phyloP scores from a whole-genome alignment of 2,329 filamentous ascomycete species.

The Diaporthe capsici region DNA sequence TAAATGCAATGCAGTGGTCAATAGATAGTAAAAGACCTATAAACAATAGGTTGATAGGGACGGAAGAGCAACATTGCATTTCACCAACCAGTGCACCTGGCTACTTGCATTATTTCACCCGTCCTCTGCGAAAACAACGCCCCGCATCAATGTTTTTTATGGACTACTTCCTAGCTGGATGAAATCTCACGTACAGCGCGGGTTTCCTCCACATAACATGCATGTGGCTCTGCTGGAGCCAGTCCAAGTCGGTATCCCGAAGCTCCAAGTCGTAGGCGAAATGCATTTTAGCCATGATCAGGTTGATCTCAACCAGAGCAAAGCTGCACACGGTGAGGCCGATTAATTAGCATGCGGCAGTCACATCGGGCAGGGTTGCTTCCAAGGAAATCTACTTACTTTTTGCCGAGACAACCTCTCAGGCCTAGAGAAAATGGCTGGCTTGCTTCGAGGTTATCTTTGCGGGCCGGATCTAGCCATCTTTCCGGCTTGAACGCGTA shows the following conservation, averaged over 20 bases:
- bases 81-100: neutral
- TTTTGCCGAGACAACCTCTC: conserved; percentile 26
- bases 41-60: neutral
- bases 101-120: neutral
- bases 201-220: conserved; percentile 29
- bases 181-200: neutral
- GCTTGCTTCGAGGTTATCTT: conserved; percentile 27
- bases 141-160: too few relatives aligned
- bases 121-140: too few relatives aligned
- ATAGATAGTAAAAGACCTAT: neutral
- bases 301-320: conserved; percentile 20
- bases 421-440: conserved; percentile 30
- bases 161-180: neutral
- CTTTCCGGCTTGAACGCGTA: conserved; percentile 23
- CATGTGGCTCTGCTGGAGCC: conserved; percentile 21
- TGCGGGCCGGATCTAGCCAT: conserved; percentile 12
- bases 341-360: neutral
- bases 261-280: conserved; percentile 26
- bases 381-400: neutral
- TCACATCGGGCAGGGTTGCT: fast-evolving
- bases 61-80: neutral
- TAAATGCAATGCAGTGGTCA: too few relatives aligned
- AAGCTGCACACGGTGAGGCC: neutral
- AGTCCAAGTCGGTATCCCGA: neutral
- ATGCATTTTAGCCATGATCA: conserved; percentile 26